Evolutionary conservation across 2,329 filamentous ascomycete species (phyloP).

Genomic region (Chaetomium globosum): DNA sequence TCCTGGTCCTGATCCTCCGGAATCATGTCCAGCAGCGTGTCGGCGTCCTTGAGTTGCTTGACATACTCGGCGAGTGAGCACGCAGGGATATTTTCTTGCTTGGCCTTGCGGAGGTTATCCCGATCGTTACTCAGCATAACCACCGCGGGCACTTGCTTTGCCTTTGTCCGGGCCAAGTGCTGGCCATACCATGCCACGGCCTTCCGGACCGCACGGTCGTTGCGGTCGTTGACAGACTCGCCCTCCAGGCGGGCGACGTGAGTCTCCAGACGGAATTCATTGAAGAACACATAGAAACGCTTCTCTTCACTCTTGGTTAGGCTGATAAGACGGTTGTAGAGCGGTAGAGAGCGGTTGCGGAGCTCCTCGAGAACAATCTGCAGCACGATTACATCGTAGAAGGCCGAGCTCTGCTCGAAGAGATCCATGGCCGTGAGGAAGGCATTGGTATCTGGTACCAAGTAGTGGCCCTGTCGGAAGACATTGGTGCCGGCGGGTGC

Average conservation of each 20-base stretch:
- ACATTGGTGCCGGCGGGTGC: conserved; percentile 80
- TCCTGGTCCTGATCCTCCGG: conserved; percentile 73
- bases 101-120: conserved; percentile 82
- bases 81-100: conserved; percentile 71
- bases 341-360: conserved; percentile 85
- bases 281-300: conserved; percentile 98
- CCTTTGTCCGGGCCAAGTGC: conserved; percentile 70
- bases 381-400: conserved; percentile 94
- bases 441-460: conserved; percentile 94
- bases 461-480: conserved; percentile 87
- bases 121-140: conserved; percentile 95
- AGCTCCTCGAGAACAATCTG: conserved; percentile 97
- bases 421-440: conserved; percentile 95
- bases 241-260: conserved; percentile 73
- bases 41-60: conserved; percentile 77
- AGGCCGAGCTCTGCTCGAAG: conserved; percentile 87
- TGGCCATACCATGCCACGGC: conserved; percentile 89
- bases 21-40: conserved; percentile 90
- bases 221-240: conserved; percentile 94
- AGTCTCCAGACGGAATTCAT: conserved; percentile 93
- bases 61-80: conserved; percentile 76
- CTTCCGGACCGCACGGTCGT: conserved; percentile 85
- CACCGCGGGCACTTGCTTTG: conserved; percentile 68
- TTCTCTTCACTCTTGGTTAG: conserved; percentile 96
- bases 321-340: conserved; percentile 90